Conservation (phyloP, 768 basidiomycete genomes). For the Amanita pseudoporphyria region DNA sequence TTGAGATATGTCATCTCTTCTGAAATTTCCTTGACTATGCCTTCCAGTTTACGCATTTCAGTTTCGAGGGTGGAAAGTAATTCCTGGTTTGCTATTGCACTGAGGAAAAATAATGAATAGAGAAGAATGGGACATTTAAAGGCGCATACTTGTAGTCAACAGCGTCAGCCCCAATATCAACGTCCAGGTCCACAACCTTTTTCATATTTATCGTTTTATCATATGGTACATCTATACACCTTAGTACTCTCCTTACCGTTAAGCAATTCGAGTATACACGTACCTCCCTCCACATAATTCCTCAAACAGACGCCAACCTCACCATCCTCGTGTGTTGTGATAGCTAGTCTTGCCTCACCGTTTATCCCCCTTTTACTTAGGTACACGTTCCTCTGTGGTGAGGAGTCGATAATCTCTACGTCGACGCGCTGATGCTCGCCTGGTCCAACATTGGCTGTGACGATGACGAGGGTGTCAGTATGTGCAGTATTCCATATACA, state of each 20-base stretch:
- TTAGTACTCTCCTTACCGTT: neutral
- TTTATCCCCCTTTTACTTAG: conserved; percentile 83
- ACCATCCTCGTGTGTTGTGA: conserved; percentile 89
- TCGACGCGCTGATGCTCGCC: conserved; percentile 77
- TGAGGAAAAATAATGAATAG: too few relatives aligned
- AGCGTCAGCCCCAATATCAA: too few relatives aligned
- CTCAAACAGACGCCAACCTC: conserved; percentile 95
- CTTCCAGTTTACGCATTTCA: conserved; percentile 97
- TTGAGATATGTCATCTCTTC: conserved; percentile 93
- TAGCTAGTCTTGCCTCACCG: conserved; percentile 85
- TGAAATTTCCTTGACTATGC: conserved; percentile 85
- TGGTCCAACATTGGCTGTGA: conserved; percentile 85
- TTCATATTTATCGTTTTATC: conserved; percentile 40
- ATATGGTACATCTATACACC: conserved; percentile 31
- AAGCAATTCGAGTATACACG: conserved; percentile 19
- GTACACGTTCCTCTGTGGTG: conserved; percentile 78
- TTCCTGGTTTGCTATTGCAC: too few relatives aligned
- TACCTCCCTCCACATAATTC: conserved; percentile 70
- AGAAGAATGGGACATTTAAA: neutral
- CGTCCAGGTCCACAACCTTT: conserved; percentile 83
- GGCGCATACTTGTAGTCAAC: too few relatives aligned
- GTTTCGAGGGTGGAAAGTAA: conserved; percentile 92
- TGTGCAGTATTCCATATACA: conserved; percentile 97
- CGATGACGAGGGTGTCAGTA: conserved; percentile 81
- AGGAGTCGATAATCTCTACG: conserved; percentile 90